Base-by-base conservation (phyloP, 371 early-diverging fungal genomes). In the Mortierella sp. region DNA sequence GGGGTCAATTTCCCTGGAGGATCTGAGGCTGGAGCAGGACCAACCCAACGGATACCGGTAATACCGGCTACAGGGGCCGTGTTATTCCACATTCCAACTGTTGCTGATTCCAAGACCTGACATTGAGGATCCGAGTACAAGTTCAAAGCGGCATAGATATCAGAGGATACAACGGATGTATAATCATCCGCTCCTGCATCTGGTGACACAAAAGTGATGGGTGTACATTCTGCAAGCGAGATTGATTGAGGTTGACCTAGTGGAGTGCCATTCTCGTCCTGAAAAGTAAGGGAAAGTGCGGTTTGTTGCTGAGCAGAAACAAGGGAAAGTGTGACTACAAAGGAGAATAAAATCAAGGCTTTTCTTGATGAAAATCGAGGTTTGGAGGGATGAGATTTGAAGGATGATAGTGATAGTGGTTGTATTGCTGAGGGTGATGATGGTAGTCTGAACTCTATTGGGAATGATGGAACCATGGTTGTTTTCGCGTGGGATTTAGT, bases 61-160 rank as follows among this genome's bases (percentile, higher is more conserved):
- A 66, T 59, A 22, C 26, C 23, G 51, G 31, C 12, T 1, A 32
- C 19, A 9, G 58, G 3, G 34, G 22, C 54, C 12, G 56, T 31
- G 23, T 56, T 60, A 26, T 43, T 23, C 73, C 72, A 78, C 32
- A 19, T 3, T 17, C 79, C 79, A 3, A 69, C 72, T 0, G 73
- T 43, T 2, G 66, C 62, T 8, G 31, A 29, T 1, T 56, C 28
- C 10, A 42, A 23, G 31, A 54, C 10, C 47, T 65, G 66, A 17
- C 79, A 78, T 26, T 43, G 58, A 0, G 17, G 19, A 2, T 49
- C 55, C 12, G 28, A 8, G 49, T 78, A 78, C 29, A 72, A 31
- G 57, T 78, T 78, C 60, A 78, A 29, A 8, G 70, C 73, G 2
- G 73, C 72, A 35, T 69, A 66, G 1, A 22, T 55, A 15, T 78